Base-by-base conservation (phyloP, 2,329 filamentous ascomycete genomes). In the Tothia fuscella region DNA sequence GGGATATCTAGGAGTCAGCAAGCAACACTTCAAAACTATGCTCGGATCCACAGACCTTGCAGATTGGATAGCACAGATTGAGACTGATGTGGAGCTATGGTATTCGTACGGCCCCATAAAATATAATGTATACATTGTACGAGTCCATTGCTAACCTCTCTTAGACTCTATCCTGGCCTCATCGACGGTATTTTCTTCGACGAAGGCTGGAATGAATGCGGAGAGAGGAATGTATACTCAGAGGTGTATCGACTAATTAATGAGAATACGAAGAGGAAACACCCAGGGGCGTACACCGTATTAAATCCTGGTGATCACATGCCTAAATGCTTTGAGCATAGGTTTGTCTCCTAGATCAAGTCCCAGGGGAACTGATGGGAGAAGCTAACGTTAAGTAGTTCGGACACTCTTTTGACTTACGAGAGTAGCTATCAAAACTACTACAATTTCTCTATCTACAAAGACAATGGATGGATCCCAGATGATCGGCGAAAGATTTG, bases 111-210 rank as follows among this genome's bases (percentile, higher is more conserved):
- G 19, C 6, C 16, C 9, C 21, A 6, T 13, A 6, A 6, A 7
- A 9, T n/a, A 14, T 32, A 10, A 32, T 32, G 16, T 6, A 7
- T 32, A 3, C 16, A 20, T 12, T 10, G 10, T 30, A 10, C 10
- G 26, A 10, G 26, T 30, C 26, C 26, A 30, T 10, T 30, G 13
- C 13, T 30, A 30, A 30, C 26, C 13, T 30, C 10, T 10, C 13
- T 17, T 37, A 37, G 34, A 25, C 48, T 55, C 2, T 56, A 56
- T 34, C 41, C 46, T 19, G 19, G 25, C 38, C 50, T 22, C 10
- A 48, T 59, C 13, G 56, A 53, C 16, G 56, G 54, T 14, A 58
- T 59, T 46, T 57, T 59, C 38, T 59, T 58, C 38, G 52, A 59
- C 40, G 52, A 57, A 30, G 55, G 52, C 13, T 56, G 50, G 51